phyloP scores from a whole-genome alignment of 768 basidiomycete species.

The Mycena haematopus region DNA sequence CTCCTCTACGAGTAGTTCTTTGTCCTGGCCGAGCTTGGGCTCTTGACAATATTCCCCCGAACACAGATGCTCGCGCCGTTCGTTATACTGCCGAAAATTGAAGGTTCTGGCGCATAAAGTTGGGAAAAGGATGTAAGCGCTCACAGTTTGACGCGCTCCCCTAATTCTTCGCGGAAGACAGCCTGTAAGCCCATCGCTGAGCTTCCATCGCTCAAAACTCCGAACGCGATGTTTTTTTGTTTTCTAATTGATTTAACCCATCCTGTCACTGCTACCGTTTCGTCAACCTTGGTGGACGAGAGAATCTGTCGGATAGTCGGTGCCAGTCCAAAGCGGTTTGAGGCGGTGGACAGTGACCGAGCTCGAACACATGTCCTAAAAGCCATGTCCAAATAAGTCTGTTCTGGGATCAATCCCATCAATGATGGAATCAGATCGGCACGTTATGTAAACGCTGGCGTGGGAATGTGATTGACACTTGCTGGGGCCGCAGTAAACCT shows the following conservation, averaged over 20 bases:
- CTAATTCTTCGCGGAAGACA: slow-evolving; percentile 61
- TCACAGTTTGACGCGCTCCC: slow-evolving; percentile 40
- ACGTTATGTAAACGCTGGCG: too few species aligned
- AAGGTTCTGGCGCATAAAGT: not conserved
- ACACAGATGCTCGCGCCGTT: slow-evolving; percentile 50
- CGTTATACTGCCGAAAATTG: slow-evolving; percentile 41
- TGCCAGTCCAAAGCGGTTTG: slow-evolving; percentile 27
- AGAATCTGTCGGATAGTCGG: slow-evolving; percentile 34
- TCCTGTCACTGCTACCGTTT: slow-evolving; percentile 62
- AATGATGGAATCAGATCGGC: too few species aligned
- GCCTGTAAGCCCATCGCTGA: slow-evolving; percentile 75
- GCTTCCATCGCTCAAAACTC: slow-evolving; percentile 83
- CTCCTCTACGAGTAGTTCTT: slow-evolving; percentile 54
- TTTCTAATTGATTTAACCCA: slow-evolving; percentile 88
- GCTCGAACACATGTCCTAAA: not conserved
- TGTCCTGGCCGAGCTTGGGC: slow-evolving; percentile 52
- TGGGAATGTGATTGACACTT: too few species aligned
- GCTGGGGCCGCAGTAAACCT: too few species aligned
- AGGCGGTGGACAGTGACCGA: slow-evolving; percentile 18
- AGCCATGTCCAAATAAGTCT: not conserved
- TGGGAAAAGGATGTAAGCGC: slow-evolving; percentile 22
- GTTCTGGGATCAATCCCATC: too few species aligned
- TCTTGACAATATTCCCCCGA: slow-evolving; percentile 51
- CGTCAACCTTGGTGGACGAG: slow-evolving; percentile 5
- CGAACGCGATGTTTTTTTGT: slow-evolving; percentile 90